Conservation (phyloP, 305 asterid genomes). For the Fraxinus platypoda region DNA sequence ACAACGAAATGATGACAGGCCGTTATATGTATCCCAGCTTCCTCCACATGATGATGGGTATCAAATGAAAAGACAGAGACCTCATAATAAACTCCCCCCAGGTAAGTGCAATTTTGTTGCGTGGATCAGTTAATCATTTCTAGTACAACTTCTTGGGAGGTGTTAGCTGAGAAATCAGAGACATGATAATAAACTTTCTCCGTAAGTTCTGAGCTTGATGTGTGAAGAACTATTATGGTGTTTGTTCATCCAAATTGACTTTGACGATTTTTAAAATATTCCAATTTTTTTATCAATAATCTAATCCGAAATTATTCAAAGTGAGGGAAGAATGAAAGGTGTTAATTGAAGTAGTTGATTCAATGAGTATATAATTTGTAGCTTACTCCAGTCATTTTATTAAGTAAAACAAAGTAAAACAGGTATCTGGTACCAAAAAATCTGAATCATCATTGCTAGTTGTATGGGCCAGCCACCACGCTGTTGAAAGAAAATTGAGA, state of each 20-base stretch:
- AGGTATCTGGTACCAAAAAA: neutral
- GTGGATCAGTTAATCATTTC: neutral
- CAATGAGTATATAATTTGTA: neutral
- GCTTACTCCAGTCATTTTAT: neutral
- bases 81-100: slow-evolving; percentile 77
- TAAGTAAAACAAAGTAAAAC: neutral
- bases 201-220: neutral
- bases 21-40: slow-evolving; percentile 50
- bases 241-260: slow-evolving; percentile 3
- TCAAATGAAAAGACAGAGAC: slow-evolving; percentile 64
- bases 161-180: neutral
- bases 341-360: neutral
- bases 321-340: neutral
- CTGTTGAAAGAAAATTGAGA: neutral
- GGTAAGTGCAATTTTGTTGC: slow-evolving; percentile 41
- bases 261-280: neutral
- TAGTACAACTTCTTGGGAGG: neutral
- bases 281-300: neutral
- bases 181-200: neutral
- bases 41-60: slow-evolving; percentile 48
- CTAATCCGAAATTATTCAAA: neutral
- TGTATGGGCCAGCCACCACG: neutral
- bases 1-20: slow-evolving; percentile 66
- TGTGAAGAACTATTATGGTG: neutral
- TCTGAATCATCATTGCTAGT: neutral